These are phyloP conservation scores for Fusarium mundagurra DNA, from an alignment of 2,329 filamentous ascomycete species.

Conservation along the genomic window DNA sequence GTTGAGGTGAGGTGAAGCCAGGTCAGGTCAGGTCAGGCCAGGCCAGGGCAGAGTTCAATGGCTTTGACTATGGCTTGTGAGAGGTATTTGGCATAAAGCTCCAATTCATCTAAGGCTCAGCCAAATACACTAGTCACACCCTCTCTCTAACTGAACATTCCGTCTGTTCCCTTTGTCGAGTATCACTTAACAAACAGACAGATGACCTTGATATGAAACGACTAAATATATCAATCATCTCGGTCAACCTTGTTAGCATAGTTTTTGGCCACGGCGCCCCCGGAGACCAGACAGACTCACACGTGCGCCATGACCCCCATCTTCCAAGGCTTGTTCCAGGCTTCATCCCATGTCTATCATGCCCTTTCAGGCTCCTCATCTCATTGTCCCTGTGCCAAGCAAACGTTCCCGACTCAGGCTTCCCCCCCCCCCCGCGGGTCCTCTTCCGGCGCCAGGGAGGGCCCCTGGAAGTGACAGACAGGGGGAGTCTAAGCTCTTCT, in stretches of 20 bases:
- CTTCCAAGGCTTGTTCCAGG: neutral
- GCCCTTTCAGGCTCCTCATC: conserved; percentile 1
- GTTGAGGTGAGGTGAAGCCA: neutral
- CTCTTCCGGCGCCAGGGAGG: conserved; percentile 34
- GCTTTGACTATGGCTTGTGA: neutral
- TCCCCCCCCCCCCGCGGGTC: conserved; percentile 27
- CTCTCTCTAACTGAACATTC: neutral
- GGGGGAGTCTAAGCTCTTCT: conserved; percentile 34
- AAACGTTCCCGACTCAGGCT: conserved; percentile 31
- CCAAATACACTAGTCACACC: neutral
- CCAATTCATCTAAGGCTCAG: neutral
- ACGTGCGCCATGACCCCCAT: conserved; percentile 34
- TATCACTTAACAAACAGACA: neutral
- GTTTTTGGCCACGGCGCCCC: conserved; percentile 4
- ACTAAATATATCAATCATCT: neutral
- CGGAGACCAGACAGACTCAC: conserved; percentile 26
- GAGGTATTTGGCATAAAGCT: neutral
- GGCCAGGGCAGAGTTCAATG: neutral
- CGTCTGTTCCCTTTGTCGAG: neutral
- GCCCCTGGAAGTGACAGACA: conserved; percentile 34
- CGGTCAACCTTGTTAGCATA: conserved; percentile 22
- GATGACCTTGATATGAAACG: conserved; percentile 13
- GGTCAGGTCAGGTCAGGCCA: neutral
- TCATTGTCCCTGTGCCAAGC: conserved; percentile 15
- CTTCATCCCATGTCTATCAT: conserved; percentile 27